phyloP scores from a whole-genome alignment of 345 rosid species.

The Barbarea vulgaris region DNA sequence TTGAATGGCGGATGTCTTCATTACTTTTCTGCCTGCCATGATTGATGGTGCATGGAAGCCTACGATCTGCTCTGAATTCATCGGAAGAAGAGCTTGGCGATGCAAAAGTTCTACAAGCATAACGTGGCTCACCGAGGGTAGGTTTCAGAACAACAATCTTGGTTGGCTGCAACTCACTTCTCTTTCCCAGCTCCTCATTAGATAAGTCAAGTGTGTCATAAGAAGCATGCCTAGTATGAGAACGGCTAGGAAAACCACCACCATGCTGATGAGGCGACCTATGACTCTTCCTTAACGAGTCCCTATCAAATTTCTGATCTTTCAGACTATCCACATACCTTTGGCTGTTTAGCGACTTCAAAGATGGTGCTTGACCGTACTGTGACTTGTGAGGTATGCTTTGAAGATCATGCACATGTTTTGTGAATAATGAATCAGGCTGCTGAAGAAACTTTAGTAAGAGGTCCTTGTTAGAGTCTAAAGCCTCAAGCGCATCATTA shows the following conservation, averaged over 20 bases:
- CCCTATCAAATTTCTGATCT: constrained; percentile 47
- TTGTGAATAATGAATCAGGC: constrained; percentile 81
- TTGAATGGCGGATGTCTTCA: constrained; percentile 50
- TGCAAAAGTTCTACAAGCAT: constrained; percentile 48
- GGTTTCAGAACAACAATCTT: constrained; percentile 94
- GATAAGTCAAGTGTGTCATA: constrained; percentile 39
- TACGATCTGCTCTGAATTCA: constrained; percentile 51
- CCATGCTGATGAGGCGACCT: constrained; percentile 43
- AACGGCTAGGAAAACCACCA: constrained; percentile 43
- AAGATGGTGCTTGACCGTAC: constrained; percentile 47
- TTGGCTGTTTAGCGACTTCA: constrained; percentile 46
- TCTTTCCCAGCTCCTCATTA: constrained; percentile 50
- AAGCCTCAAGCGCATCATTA: constrained; percentile 72
- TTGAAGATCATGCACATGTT: constrained; percentile 76
- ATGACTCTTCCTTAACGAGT: constrained; percentile 41
- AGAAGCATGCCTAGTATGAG: constrained; percentile 42
- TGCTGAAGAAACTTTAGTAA: constrained; percentile 81
- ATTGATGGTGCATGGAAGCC: constrained; percentile 45
- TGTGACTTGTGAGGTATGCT: constrained; percentile 47
- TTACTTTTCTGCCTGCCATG: constrained; percentile 50
- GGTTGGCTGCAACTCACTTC: constrained; percentile 54
- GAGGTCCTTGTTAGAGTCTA: constrained; percentile 80
- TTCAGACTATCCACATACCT: constrained; percentile 37
- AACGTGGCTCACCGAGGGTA: constrained; percentile 60
- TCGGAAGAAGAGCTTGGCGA: constrained; percentile 58